phyloP scores from a whole-genome alignment of 1,284 basidiomycete species.

The Polyporus tsugae region DNA sequence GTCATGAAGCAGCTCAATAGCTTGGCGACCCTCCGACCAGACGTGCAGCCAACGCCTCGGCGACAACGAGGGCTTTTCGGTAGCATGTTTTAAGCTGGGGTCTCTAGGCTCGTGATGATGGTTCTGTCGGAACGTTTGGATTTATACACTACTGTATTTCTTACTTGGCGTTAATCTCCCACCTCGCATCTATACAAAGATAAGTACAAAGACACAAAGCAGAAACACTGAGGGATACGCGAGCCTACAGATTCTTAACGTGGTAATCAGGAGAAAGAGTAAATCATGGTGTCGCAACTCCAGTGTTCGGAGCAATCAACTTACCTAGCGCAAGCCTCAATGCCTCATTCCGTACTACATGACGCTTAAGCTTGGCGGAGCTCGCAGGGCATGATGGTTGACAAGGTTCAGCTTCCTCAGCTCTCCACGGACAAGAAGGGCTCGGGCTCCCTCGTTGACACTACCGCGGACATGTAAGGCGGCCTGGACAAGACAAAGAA shows the following conservation, averaged over 20 bases:
- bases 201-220: neutral
- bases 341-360: neutral
- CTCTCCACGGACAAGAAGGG: conserved; percentile 71
- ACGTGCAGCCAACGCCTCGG: conserved; percentile 73
- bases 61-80: conserved; percentile 80
- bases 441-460: conserved; percentile 62
- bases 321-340: neutral
- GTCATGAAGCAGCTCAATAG: conserved; percentile 92
- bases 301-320: neutral
- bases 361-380: neutral
- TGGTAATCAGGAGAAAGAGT: no score
- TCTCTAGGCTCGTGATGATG: neutral
- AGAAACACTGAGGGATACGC: neutral
- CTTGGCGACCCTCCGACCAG: conserved; percentile 82
- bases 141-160: conserved; percentile 25
- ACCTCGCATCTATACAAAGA: conserved; percentile 7
- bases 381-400: neutral
- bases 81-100: conserved; percentile 56
- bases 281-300: neutral
- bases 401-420: conserved; percentile 43
- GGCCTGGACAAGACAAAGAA: conserved; percentile 71
- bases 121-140: conserved; percentile 6
- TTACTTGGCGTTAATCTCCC: conserved; percentile 8
- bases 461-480: conserved; percentile 56
- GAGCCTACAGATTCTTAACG: no score